These are phyloP conservation scores for Syzygium aqueum DNA, from an alignment of 345 rosid genomes.

Conservation along the genomic window DNA sequence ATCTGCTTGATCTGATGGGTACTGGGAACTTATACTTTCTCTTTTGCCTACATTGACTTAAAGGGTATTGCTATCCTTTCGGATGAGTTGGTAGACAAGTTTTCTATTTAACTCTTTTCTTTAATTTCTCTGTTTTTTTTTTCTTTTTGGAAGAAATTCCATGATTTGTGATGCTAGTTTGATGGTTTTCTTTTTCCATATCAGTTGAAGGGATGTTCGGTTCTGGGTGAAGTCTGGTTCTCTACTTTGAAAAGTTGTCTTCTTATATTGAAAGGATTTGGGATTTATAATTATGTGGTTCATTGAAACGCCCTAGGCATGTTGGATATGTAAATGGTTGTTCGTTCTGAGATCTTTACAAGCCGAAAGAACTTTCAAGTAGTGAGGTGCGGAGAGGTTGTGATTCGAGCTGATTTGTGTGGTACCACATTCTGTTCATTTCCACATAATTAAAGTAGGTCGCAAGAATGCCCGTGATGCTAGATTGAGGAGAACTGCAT, in stretches of 20 bases:
- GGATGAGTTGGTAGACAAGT: background rate
- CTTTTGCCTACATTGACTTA: background rate
- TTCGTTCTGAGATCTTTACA: background rate
- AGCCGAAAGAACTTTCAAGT: background rate
- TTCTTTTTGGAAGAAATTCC: background rate
- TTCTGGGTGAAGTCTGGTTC: background rate
- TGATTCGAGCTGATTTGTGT: background rate
- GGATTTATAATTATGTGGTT: background rate
- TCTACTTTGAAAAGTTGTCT: background rate
- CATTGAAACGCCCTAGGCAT: background rate
- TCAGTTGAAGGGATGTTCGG: background rate
- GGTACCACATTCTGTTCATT: background rate
- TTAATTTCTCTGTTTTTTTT: background rate
- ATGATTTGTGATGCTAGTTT: background rate
- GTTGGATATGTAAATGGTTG: background rate
- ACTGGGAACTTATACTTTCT: background rate
- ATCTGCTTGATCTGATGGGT: constrained; percentile 10
- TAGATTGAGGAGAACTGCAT: background rate
- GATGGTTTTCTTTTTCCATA: background rate
- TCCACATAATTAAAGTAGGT: background rate
- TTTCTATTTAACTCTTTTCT: background rate
- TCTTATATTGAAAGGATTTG: background rate
- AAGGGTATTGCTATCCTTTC: background rate
- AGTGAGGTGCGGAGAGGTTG: background rate
- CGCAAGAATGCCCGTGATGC: background rate